phyloP scores from a whole-genome alignment of 2,329 filamentous ascomycete genomes.

The Hypomyces perniciosus region DNA sequence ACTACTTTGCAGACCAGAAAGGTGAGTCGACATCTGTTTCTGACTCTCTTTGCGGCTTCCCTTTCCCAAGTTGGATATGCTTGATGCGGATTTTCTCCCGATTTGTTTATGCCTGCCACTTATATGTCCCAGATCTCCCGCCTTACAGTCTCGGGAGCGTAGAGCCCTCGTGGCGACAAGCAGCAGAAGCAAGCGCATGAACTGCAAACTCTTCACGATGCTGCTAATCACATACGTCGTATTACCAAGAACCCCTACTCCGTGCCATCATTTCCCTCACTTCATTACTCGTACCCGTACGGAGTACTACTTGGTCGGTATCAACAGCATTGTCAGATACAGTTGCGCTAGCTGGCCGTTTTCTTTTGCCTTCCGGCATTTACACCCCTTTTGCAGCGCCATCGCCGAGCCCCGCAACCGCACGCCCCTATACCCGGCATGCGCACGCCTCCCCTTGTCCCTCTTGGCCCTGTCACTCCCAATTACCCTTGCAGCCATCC shows the following conservation, averaged over 20 bases:
- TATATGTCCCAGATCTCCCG: conserved; percentile 3
- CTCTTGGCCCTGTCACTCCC: background rate
- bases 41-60: background rate
- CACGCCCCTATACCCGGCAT: conserved; percentile 4
- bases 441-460: conserved; percentile 3
- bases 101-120: conserved; percentile 4
- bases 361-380: background rate
- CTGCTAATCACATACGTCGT: background rate
- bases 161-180: background rate
- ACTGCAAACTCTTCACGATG: background rate
- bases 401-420: conserved; percentile 9
- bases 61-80: background rate
- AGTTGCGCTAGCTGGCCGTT: background rate
- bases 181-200: background rate
- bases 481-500: conserved; percentile 7
- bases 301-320: background rate
- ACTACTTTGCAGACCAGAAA: background rate
- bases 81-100: conserved; percentile 2
- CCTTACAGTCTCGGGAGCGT: background rate
- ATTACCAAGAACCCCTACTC: background rate
- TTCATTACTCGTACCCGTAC: background rate
- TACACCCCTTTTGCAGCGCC: background rate
- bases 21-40: background rate
- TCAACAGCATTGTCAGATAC: background rate
- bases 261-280: background rate